Evolutionary conservation across 805 yeast genomes (phyloP).

Genomic region (Saturnispora kantuleensis): DNA sequence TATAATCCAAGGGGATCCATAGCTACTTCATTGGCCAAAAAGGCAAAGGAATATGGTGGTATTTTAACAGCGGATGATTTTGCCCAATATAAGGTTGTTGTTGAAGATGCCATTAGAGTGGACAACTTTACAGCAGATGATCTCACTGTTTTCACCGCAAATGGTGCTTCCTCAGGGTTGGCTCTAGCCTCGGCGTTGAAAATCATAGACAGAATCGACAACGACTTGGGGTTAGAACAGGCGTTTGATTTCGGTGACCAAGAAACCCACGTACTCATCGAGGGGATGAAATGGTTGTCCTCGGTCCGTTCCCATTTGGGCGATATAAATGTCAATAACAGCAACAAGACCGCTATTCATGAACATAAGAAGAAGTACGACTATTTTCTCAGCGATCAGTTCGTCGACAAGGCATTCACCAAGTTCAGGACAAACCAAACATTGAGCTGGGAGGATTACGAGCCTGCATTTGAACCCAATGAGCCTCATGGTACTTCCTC

Average conservation of each 20-base stretch:
- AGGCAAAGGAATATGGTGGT: conserved; percentile 53
- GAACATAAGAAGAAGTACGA: conserved; percentile 30
- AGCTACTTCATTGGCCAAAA: conserved; percentile 46
- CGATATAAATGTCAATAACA: conserved; percentile 34
- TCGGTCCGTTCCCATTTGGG: conserved; percentile 82
- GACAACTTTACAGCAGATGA: conserved; percentile 22
- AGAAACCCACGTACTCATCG: conserved; percentile 61
- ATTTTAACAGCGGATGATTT: conserved; percentile 59
- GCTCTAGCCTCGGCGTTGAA: conserved; percentile 69
- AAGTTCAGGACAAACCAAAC: conserved; percentile 53
- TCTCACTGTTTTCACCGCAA: conserved; percentile 39
- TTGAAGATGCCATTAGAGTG: conserved; percentile 36
- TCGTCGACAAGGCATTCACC: conserved; percentile 43
- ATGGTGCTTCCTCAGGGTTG: conserved; percentile 77
- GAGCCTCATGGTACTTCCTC: conserved; percentile 92
- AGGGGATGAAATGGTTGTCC: conserved; percentile 91
- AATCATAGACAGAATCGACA: conserved; percentile 29
- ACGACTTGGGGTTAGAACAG: background rate
- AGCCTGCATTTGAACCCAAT: conserved; percentile 66
- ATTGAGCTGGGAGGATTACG: conserved; percentile 57
- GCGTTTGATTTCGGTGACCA: conserved; percentile 34
- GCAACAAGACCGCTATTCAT: conserved; percentile 17
- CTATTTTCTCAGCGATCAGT: conserved; percentile 39
- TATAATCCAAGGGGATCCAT: conserved; percentile 78
- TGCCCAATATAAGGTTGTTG: conserved; percentile 43